Base-by-base conservation (phyloP, 345 rosid species). In the Angophora floribunda region DNA sequence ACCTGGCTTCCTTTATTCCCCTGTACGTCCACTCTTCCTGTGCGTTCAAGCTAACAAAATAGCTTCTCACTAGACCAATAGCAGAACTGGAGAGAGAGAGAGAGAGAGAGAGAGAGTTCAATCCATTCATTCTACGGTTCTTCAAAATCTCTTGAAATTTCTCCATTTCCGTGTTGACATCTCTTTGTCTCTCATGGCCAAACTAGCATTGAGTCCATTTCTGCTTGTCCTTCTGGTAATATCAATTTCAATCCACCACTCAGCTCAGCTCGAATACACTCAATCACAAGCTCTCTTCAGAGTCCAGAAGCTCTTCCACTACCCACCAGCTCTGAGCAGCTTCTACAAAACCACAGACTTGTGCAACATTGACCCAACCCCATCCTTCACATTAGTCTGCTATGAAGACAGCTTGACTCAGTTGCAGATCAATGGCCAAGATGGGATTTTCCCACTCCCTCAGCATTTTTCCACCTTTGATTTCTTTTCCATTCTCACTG, bases 381-480 rank as follows among this genome's bases (percentile, higher is more conserved):
- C 94, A 87, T 90, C 91, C 61, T 89, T 93, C 28, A 92, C 94
- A 26, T 50, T 95, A 4, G 90, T 86, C 7, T 95, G 97, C 91
- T 95, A 93, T 86, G 92, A 92, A 85, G 92, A 92, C n/a, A 88
- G 92, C 75, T 61, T 95, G 47, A 93, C 97, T 6, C 96, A 95
- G 92, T 92, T 95, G 88, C 96, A 93, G 88, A 90, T 95, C 67
- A 59, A 47, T 61, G 97, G 95, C 84, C 88, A 85, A 86, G 50
- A n/a, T 53, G 90, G 88, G 51, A 70, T 30, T 80, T 85, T 90
- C 87, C 90, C 91, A 10, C 87, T 93, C 86, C 91, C 93, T 57
- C 75, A 79, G 75, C 85, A 44, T 26, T 91, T 94, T 87, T 90
- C 95, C 51, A 79, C 91, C 59, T 90, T 86, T 14, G 88, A 89